Evolutionary conservation across 306 rosid genomes (phyloP).

Genomic region (Adenanthera pavonina): DNA sequence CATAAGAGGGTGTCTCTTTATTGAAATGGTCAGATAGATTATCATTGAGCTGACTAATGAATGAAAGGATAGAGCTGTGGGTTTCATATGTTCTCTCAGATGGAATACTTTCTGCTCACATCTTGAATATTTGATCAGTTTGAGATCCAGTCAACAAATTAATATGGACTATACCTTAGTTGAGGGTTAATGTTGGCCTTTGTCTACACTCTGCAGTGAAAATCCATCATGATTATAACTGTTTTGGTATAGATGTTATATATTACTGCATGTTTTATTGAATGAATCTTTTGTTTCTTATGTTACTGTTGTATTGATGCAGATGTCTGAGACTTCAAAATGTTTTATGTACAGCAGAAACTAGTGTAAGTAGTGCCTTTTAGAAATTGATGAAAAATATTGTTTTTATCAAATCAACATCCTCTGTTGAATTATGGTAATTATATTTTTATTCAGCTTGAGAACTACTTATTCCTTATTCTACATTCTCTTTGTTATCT

Average conservation of each 20-base stretch:
- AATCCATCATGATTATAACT: slow-evolving; percentile 18
- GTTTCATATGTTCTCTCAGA: slow-evolving; percentile 34
- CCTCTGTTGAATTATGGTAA: not conserved
- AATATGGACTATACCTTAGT: not conserved
- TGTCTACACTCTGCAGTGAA: not conserved
- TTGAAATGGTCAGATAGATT: slow-evolving; percentile 27
- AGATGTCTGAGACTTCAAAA: slow-evolving; percentile 78
- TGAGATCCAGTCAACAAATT: slow-evolving; percentile 23
- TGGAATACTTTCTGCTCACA: slow-evolving; percentile 26
- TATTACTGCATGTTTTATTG: slow-evolving; percentile 30
- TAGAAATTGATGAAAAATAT: slow-evolving; percentile 27
- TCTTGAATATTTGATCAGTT: slow-evolving; percentile 33
- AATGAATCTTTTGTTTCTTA: slow-evolving; percentile 20
- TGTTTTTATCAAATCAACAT: slow-evolving; percentile 7
- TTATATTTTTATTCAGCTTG: not conserved
- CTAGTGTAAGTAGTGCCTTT: slow-evolving; percentile 62
- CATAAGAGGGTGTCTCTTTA: slow-evolving; percentile 17
- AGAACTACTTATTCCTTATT: not conserved
- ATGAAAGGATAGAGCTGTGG: slow-evolving; percentile 21
- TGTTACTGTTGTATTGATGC: slow-evolving; percentile 50
- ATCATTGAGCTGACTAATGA: slow-evolving; percentile 13
- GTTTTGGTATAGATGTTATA: slow-evolving; percentile 20
- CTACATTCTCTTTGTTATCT: slow-evolving; percentile 18
- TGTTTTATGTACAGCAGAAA: slow-evolving; percentile 67
- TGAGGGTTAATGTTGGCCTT: slow-evolving; percentile 18